Evolutionary conservation across 768 basidiomycete species (phyloP).

Genomic region (Favolaschia claudopus): DNA sequence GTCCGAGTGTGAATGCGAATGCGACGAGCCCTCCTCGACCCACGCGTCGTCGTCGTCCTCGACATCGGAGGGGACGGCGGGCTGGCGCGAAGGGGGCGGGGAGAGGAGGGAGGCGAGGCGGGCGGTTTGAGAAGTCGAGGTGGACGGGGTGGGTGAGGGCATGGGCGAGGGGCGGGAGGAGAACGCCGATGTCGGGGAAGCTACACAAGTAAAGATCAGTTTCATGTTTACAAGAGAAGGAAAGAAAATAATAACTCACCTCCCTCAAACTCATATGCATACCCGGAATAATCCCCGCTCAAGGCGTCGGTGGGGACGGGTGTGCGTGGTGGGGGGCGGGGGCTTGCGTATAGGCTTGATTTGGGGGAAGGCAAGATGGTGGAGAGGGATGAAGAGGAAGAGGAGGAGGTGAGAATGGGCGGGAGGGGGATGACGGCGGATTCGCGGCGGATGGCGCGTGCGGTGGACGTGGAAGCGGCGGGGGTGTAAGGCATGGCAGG

Average conservation of each 20-base stretch:
- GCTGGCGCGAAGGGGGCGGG: background rate
- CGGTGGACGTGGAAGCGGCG: background rate
- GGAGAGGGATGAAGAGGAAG: background rate
- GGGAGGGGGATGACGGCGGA: slow-evolving; percentile 1
- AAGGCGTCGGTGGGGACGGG: slow-evolving; percentile 17
- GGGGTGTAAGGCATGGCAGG: background rate
- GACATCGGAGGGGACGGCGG: slow-evolving; percentile 1
- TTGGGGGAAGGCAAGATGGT: background rate
- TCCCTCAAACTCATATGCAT: background rate
- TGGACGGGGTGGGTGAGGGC: slow-evolving; percentile 2
- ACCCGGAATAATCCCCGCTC: slow-evolving; percentile 7
- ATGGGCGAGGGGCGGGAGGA: background rate
- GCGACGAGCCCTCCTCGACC: slow-evolving; percentile 10
- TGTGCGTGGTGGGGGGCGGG: slow-evolving; percentile 12
- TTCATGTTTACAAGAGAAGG: background rate
- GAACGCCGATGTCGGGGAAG: background rate
- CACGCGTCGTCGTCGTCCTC: background rate
- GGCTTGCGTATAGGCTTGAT: background rate
- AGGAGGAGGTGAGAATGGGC: background rate
- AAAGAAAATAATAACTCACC: background rate
- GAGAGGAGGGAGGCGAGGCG: slow-evolving; percentile 17
- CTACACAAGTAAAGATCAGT: background rate
- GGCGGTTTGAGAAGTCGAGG: background rate
- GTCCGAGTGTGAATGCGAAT: background rate
- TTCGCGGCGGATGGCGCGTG: slow-evolving; percentile 4